Evolutionary conservation across 768 basidiomycete species (phyloP), one percentile per base, ranked within the genome.

Genomic region (Tricholoma hemisulphureum): DNA sequence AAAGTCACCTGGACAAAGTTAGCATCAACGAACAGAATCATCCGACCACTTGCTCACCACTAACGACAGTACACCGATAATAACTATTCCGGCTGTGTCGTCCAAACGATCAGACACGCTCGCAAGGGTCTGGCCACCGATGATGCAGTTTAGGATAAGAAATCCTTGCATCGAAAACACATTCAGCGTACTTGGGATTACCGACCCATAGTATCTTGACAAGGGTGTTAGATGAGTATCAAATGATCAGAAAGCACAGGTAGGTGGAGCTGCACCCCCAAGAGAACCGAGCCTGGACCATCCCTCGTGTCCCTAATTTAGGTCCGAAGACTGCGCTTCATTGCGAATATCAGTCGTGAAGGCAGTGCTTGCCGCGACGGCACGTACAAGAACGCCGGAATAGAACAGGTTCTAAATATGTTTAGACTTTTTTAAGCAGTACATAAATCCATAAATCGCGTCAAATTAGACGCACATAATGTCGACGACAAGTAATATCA

Each of bases 261-360:
- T 52, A 28, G 10, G 29, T 37, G 10, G 29, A 37, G 13, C 9
- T 20, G 6, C 11, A 37, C 29, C 21, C 24, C 31, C 46, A 52
- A 26, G 43, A 48, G 41, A 34, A 52, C 35, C 16, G 50, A 4
- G 46, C 32, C 14, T 62, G 64, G 21, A 91, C 83, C 89, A 93
- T 90, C 55, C 88, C 88, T 18, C 91, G 79, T 65, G 88, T 81
- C n/a, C 92, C 92, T 1, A 89, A 74, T 67, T 85, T 86, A 0
- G 92, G 89, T 10, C 92, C 90, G 73, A 89, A 91, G 3, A 86
- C 84, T n/a, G 75, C 75, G 55, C 80, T 80, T 41, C 34, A 18
- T 55, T 32, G 9, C 57, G 48, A 37, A 45, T 9, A 28, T 26
- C 29, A 48, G 16, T 3, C 43, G 14, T 6, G 29, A 28, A 5